Evolutionary conservation across 148 eudicot genomes (phyloP), one percentile per base, ranked within the genome.

Genomic region (Fagopyrum esculentum): DNA sequence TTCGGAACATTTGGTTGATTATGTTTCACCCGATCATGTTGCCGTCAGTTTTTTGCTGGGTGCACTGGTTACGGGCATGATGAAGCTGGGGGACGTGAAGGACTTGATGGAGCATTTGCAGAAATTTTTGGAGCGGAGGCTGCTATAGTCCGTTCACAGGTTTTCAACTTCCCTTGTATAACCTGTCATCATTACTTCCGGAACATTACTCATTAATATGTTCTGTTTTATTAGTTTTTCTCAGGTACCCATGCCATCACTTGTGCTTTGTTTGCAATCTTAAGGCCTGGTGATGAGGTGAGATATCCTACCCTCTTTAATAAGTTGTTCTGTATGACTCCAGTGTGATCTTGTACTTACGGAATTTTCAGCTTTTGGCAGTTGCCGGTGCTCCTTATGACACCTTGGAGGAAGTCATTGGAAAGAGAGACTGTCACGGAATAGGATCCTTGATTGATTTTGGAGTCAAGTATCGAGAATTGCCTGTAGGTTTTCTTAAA

Each of bases 191-290:
- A 43, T 66, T 35, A 15, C 71, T 40, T 77, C 68, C 17, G 3
- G 74, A 47, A 47, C 55, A 3, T 17, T 5, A n/a, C 54, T 71
- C 22, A 43, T 45, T 50, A 57, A 74, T 72, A 74, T 54, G 74
- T 74, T 2, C 5, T 82, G 60, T 54, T 12, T 40, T n/a, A 71
- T 82, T 89, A 93, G 98, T 93, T 91, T 79, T 93, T 93, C 83
- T 93, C 98, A 82, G 98, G 98, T 61, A 93, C 98, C 77, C 98
- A 93, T 87, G 98, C 98, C 45, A 93, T 93, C 84, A 91, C 97
- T 57, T 93, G 98, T 86, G 98, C 97, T 22, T 81, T 93, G 82
- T 93, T 93, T 87, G 97, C 95, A 80, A 88, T 93, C 71, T 82
- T 93, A 55, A 87, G 98, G 85, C 98, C 98, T 29, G 95, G 93